Evolutionary conservation across 805 yeast species (phyloP).

Genomic region (Suhomyces prunicola): DNA sequence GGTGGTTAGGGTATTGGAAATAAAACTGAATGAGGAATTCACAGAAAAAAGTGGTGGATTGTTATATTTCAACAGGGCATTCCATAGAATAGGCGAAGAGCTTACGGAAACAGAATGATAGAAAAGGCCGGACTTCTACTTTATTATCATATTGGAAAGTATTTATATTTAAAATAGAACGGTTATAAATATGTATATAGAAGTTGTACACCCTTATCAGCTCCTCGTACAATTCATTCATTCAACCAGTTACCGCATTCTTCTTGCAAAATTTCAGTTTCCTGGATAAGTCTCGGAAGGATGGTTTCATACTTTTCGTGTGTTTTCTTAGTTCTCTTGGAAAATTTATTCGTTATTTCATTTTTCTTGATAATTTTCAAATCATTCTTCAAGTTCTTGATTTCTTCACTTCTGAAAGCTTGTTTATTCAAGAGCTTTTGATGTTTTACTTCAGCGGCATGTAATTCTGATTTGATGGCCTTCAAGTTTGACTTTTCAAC

Average conservation of each 20-base stretch:
- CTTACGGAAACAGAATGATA: slow-evolving; percentile 15
- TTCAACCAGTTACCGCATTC: slow-evolving; percentile 8
- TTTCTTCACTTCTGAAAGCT: slow-evolving; percentile 23
- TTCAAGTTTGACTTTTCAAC: slow-evolving; percentile 20
- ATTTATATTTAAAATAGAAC: neutral
- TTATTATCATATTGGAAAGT: neutral
- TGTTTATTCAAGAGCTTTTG: slow-evolving; percentile 26
- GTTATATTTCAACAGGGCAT: slow-evolving; percentile 59
- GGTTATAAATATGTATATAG: neutral
- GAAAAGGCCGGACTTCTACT: neutral
- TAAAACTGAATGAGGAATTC: slow-evolving; percentile 28
- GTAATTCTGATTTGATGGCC: slow-evolving; percentile 20
- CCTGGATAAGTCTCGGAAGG: slow-evolving; percentile 26
- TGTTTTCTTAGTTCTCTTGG: slow-evolving; percentile 18
- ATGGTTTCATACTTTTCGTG: slow-evolving; percentile 36
- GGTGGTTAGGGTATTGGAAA: slow-evolving; percentile 73
- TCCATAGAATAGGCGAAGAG: slow-evolving; percentile 43
- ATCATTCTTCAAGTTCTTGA: slow-evolving; percentile 20
- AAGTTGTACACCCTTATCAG: neutral
- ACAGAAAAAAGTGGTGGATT: slow-evolving; percentile 52
- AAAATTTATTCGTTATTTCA: slow-evolving; percentile 22
- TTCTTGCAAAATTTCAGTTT: slow-evolving; percentile 9
- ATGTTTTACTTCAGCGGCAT: slow-evolving; percentile 19
- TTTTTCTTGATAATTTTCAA: slow-evolving; percentile 25
- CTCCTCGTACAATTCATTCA: neutral